Percentiles rank a stretch among this genome's conserved stretches.
phyloP scores from a whole-genome alignment of 805 yeast species.

The Ogataea nonfermentans region DNA sequence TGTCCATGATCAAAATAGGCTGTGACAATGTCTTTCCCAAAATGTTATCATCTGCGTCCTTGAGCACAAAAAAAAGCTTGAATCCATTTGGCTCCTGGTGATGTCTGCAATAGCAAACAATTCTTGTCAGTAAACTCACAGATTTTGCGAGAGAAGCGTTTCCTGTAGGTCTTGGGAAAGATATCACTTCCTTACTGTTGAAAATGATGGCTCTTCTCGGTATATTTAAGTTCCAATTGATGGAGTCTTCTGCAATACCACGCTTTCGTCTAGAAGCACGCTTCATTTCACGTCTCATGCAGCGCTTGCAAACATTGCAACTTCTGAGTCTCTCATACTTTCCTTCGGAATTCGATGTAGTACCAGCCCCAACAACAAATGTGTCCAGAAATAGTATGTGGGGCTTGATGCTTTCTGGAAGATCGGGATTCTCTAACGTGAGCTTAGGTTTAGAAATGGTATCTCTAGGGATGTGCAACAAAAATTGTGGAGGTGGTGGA shows the following conservation, averaged over 20 bases:
- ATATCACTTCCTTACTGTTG: slow-evolving; percentile 84
- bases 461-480: slow-evolving; percentile 82
- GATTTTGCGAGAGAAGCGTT: slow-evolving; percentile 33
- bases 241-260: slow-evolving; percentile 68
- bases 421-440: slow-evolving; percentile 51
- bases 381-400: slow-evolving; percentile 71
- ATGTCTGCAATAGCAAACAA: slow-evolving; percentile 95
- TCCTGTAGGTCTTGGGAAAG: slow-evolving; percentile 59
- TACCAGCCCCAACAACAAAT: slow-evolving; percentile 52
- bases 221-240: slow-evolving; percentile 73
- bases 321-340: slow-evolving; percentile 29
- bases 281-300: slow-evolving; percentile 90
- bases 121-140: slow-evolving; percentile 61
- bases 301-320: slow-evolving; percentile 81
- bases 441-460: slow-evolving; percentile 84
- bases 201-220: slow-evolving; percentile 83
- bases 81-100: slow-evolving; percentile 89
- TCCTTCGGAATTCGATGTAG: neutral
- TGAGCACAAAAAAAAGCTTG: slow-evolving; percentile 64
- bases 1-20: slow-evolving; percentile 89
- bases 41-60: slow-evolving; percentile 56
- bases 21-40: slow-evolving; percentile 71
- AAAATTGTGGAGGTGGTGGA: slow-evolving; percentile 73
- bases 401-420: slow-evolving; percentile 48
- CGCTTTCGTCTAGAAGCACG: slow-evolving; percentile 90